Conservation (phyloP, 805 yeast species). For the Metschnikowia lachancei region DNA sequence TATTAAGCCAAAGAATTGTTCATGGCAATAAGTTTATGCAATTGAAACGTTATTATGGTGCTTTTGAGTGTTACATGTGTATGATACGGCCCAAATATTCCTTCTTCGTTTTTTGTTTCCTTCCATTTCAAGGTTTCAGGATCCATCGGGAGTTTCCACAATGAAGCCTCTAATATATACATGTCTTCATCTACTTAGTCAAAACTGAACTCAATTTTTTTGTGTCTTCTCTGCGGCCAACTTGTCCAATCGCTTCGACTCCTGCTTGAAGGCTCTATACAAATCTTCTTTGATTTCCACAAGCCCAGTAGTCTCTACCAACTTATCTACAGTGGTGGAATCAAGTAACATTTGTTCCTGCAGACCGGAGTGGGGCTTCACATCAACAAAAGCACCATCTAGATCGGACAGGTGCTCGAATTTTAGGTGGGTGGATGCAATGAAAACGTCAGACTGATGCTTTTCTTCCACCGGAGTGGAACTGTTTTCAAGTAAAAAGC, state of each 20-base stretch:
- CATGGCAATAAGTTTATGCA: no score
- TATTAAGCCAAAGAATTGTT: no score
- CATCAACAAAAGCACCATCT: constrained; percentile 15
- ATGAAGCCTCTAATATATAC: background rate
- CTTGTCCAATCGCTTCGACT: constrained; percentile 29
- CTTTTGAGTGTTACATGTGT: no score
- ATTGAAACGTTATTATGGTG: no score
- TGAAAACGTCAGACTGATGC: constrained; percentile 4
- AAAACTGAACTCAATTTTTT: no score
- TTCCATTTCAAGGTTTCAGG: no score
- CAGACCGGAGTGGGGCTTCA: background rate
- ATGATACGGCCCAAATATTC: no score
- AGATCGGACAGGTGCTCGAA: constrained; percentile 17
- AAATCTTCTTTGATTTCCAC: constrained; percentile 45
- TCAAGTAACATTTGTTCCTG: constrained; percentile 43
- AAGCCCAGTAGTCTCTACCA: constrained; percentile 47
- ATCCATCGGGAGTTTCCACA: no score
- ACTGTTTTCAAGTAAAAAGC: constrained; percentile 46
- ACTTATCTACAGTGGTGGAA: constrained; percentile 42
- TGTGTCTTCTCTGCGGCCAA: background rate
- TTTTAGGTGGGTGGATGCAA: constrained; percentile 12
- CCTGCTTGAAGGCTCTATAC: constrained; percentile 54
- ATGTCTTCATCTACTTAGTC: background rate
- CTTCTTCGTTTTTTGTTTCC: no score
- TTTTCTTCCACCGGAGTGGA: background rate